Evolutionary conservation across 192 early-diverging fungal genomes (phyloP).

Genomic region (Umbelopsis sp.): DNA sequence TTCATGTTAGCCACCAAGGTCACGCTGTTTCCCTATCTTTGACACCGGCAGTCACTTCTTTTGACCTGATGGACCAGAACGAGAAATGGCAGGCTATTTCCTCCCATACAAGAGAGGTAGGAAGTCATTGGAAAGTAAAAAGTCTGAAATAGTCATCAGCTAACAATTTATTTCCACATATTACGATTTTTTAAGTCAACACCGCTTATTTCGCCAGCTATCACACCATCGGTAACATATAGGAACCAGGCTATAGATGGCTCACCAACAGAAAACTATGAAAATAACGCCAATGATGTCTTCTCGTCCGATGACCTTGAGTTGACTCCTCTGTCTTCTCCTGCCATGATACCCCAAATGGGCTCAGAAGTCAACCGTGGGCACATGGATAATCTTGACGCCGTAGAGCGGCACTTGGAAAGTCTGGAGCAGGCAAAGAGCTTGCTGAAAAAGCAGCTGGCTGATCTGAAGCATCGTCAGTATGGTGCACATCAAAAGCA

Average conservation of each 20-base stretch:
- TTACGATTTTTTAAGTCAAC: constrained; percentile 35
- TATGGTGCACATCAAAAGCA: not conserved
- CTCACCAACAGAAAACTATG: not conserved
- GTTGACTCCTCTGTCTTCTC: constrained; percentile 69
- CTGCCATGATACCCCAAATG: constrained; percentile 54
- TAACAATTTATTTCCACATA: not conserved
- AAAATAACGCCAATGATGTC: not conserved
- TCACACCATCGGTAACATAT: constrained; percentile 58
- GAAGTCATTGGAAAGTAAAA: not conserved
- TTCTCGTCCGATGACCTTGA: constrained; percentile 37
- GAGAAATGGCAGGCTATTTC: constrained; percentile 11
- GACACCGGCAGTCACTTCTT: constrained; percentile 8
- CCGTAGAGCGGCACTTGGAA: constrained; percentile 31
- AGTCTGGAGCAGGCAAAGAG: constrained; percentile 33
- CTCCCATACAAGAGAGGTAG: constrained; percentile 14
- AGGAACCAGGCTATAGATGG: constrained; percentile 26
- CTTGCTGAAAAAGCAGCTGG: constrained; percentile 28
- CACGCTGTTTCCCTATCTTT: constrained; percentile 2
- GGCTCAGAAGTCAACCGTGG: not conserved
- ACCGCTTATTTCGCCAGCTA: constrained; percentile 70
- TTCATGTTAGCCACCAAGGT: not conserved
- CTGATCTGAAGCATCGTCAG: constrained; percentile 32
- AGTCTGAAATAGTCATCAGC: not conserved
- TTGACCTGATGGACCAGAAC: constrained; percentile 12
- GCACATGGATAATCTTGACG: constrained; percentile 3